A percentile compares a stretch with the other conserved stretches of the same genome.
Conservation (phyloP, 192 early-diverging fungal genomes). For the Coemansia sp. region DNA sequence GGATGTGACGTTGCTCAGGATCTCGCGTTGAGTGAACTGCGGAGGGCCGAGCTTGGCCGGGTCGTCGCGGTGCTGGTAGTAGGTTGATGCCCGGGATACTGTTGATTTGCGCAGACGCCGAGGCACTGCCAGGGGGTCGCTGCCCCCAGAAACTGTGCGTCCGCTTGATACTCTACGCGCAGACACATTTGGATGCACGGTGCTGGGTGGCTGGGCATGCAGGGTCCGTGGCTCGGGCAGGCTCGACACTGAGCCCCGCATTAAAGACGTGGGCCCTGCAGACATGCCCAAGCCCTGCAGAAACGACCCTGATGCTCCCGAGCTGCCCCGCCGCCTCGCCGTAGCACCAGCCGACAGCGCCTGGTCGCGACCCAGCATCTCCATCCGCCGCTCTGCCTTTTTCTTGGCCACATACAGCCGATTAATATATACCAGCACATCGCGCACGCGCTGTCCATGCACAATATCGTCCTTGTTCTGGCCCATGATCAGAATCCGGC, state of each 20-base stretch:
- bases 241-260: background rate
- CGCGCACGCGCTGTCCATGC: slow-evolving; percentile 74
- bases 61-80: slow-evolving; percentile 52
- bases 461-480: slow-evolving; percentile 72
- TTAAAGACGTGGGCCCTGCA: no score
- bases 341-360: background rate
- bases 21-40: slow-evolving; percentile 57
- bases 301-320: no score
- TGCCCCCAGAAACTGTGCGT: background rate
- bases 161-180: background rate
- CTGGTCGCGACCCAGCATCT: slow-evolving; percentile 50
- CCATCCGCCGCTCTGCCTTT: slow-evolving; percentile 71
- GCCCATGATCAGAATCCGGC: slow-evolving; percentile 58
- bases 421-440: slow-evolving; percentile 73
- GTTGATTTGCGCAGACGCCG: background rate
- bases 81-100: slow-evolving; percentile 38
- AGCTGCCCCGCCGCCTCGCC: background rate
- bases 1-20: slow-evolving; percentile 64
- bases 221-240: background rate
- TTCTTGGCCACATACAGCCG: slow-evolving; percentile 70
- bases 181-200: background rate
- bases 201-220: background rate
- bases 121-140: background rate
- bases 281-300: no score
- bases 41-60: slow-evolving; percentile 45